These are phyloP conservation scores for Rosa hybrid DNA, from an alignment of 331 rosid species.

Conservation along the genomic window DNA sequence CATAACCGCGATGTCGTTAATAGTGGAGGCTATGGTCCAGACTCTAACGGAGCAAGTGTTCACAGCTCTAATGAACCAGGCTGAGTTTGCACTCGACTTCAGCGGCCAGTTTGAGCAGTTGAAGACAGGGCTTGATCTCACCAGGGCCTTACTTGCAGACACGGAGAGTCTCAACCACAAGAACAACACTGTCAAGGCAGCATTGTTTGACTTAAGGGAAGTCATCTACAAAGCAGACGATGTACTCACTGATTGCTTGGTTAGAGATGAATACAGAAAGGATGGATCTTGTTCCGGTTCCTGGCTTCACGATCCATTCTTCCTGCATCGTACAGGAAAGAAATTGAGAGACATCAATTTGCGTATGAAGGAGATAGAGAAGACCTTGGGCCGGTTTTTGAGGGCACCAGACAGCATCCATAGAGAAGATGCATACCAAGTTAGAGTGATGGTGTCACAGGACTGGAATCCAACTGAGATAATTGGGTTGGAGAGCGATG, in stretches of 20 bases:
- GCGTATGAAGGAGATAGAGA: conserved; percentile 13
- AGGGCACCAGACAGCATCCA: no score
- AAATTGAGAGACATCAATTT: conserved; percentile 19
- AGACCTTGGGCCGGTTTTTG: conserved; percentile 4
- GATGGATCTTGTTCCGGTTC: background rate
- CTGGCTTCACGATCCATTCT: conserved; percentile 13
- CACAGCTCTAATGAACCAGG: background rate
- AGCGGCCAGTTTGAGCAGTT: conserved; percentile 17
- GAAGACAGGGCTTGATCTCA: conserved; percentile 19
- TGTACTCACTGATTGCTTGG: conserved; percentile 14
- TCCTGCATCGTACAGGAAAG: conserved; percentile 7
- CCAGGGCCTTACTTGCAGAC: conserved; percentile 6
- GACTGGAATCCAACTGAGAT: no score
- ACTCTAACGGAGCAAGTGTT: background rate
- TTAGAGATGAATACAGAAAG: conserved; percentile 6
- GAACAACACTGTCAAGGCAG: background rate
- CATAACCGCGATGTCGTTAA: no score
- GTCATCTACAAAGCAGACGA: conserved; percentile 16
- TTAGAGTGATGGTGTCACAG: no score
- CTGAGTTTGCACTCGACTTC: background rate
- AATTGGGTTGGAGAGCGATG: no score
- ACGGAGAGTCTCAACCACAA: background rate
- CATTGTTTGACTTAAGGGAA: background rate
- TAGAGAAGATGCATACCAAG: no score
- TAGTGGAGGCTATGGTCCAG: background rate